Conservation (phyloP, 495 filamentous ascomycete genomes). For the Hypoxylon cercidicola region DNA sequence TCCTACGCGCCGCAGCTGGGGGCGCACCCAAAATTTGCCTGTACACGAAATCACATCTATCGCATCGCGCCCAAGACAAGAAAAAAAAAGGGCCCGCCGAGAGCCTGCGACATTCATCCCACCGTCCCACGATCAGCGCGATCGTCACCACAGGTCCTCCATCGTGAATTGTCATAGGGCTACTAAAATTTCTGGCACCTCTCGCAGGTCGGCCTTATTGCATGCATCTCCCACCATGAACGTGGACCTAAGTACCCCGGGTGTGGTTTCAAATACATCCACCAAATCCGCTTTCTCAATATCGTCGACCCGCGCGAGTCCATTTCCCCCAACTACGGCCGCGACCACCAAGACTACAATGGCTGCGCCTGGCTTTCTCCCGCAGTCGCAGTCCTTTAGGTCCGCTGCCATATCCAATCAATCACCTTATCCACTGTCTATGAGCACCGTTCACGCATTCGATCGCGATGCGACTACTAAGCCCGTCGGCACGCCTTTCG, state of each 20-base stretch:
- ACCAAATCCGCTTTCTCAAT: slow-evolving; percentile 46
- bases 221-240: slow-evolving; percentile 59
- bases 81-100: slow-evolving; percentile 27
- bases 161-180: slow-evolving; percentile 32
- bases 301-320: slow-evolving; percentile 50
- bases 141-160: slow-evolving; percentile 47
- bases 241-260: slow-evolving; percentile 50
- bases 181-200: slow-evolving; percentile 31
- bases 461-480: slow-evolving; percentile 59
- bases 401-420: slow-evolving; percentile 40
- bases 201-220: slow-evolving; percentile 43
- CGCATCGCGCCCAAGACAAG: slow-evolving; percentile 1
- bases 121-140: slow-evolving; percentile 55
- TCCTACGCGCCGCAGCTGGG: slow-evolving; percentile 29
- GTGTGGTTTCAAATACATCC: slow-evolving; percentile 49
- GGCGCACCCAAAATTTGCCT: slow-evolving; percentile 20
- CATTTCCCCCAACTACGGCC: slow-evolving; percentile 46
- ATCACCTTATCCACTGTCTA: slow-evolving; percentile 55
- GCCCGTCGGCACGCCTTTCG: slow-evolving; percentile 65
- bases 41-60: slow-evolving; percentile 16
- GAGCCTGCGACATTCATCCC: slow-evolving; percentile 39
- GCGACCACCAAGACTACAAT: slow-evolving; percentile 50
- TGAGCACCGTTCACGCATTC: slow-evolving; percentile 44
- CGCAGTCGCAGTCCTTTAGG: slow-evolving; percentile 50
- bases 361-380: slow-evolving; percentile 51